Evolutionary conservation across 257 asterid species (phyloP).

Genomic region (Solanum bulbocastanum): DNA sequence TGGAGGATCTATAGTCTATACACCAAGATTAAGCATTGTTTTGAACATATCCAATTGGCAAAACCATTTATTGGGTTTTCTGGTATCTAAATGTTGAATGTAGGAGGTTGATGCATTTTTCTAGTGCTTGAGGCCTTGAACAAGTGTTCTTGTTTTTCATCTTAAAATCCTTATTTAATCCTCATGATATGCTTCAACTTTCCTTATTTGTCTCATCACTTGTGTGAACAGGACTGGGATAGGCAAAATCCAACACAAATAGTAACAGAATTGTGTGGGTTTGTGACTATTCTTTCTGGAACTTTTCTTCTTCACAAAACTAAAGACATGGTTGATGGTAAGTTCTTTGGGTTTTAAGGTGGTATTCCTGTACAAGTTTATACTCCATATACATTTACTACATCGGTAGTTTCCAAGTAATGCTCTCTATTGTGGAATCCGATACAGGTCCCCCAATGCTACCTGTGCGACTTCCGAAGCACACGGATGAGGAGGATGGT

Average conservation of each 20-base stretch:
- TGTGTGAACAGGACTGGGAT: constrained; percentile 76
- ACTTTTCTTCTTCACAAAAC: constrained; percentile 98
- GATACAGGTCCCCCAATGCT: constrained; percentile 28
- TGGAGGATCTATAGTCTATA: not conserved
- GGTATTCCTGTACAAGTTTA: not conserved
- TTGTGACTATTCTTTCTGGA: constrained; percentile 90
- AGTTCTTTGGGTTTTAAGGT: not conserved
- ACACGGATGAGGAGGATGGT: constrained; percentile 49
- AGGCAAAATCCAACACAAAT: constrained; percentile 92
- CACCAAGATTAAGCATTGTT: not conserved
- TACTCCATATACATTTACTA: not conserved
- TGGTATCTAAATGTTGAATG: not conserved
- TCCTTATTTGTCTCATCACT: not conserved
- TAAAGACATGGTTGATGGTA: constrained; percentile 91
- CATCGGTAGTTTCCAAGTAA: not conserved
- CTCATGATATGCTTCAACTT: not conserved
- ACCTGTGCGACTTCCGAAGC: constrained; percentile 38
- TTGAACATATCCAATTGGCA: not conserved
- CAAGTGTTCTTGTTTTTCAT: not conserved
- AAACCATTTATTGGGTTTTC: not conserved
- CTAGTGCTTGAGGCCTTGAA: not conserved
- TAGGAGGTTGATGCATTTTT: not conserved
- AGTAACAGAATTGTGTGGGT: constrained; percentile 91
- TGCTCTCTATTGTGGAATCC: not conserved
- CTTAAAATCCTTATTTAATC: not conserved